Base-by-base conservation (phyloP, 257 asterid species). In the Osmanthus fragrans region DNA sequence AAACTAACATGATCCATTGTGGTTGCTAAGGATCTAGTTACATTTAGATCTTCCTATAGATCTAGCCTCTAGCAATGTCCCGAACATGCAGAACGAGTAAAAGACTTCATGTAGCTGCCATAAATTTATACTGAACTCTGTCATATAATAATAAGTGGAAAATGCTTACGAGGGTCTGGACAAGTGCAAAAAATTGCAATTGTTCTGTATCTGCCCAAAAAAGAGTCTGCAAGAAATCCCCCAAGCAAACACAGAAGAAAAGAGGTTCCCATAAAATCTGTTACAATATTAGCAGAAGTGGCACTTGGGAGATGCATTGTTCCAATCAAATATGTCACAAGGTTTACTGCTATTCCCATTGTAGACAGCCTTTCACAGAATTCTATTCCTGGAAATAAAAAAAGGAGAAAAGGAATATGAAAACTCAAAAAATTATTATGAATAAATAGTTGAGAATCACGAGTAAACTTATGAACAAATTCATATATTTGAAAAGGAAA, bases 221-320 rank as follows among this genome's bases (percentile, higher is more conserved):
- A 82, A 71, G 90, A 80, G 56, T 86, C 90, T n/a, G 88, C 90
- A n/a, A 86, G 77, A 72, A 82, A 80, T 25, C 88, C 90, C 4
- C 88, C 90, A 78, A 86, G 82, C 78, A 84, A 80, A 77, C 82
- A 80, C 13, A 86, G 85, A 42, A 84, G 76, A 51, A 84, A 82
- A 75, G 83, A 71, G 29, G 86, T 84, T 13, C 90, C 90, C 86
- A 84, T 78, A 77, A 84, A 86, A 77, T 86, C 81, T 42, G 90
- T 82, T 2, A 86, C 85, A 67, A 79, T 80, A 63, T 84, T 86
- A 34, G 90, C 86, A 58, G 90, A 84, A 11, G 80, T 70, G 4
- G 88, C 83, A 77, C 87, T 86, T 71, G 86, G 78, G 36, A 86
- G 80, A 82, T 84, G 90, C 88, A 86, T 84, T 58, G 84, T 84